Evolutionary conservation across 305 asterid genomes (phyloP).

Genomic region (Solanum hybrid): DNA sequence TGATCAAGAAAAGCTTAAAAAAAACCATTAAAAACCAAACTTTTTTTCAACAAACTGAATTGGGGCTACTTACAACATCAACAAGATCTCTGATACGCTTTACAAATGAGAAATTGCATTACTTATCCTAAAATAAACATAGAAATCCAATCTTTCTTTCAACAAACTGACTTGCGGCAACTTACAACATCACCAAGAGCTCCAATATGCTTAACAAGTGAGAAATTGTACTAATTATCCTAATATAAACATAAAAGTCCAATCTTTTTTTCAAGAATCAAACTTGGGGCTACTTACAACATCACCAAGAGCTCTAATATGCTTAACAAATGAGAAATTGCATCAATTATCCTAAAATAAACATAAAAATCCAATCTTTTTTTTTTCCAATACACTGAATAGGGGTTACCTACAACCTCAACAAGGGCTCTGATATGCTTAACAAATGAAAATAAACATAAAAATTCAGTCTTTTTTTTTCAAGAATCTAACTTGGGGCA

Average conservation of each 20-base stretch:
- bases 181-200: conserved; percentile 71
- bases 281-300: conserved; percentile 25
- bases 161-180: not conserved
- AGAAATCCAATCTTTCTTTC: not conserved
- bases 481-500: conserved; percentile 1
- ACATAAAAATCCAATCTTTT: not conserved
- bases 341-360: conserved; percentile 20
- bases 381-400: not conserved
- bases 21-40: not conserved
- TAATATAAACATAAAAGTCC: not conserved
- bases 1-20: not conserved
- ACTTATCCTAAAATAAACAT: conserved; percentile 31
- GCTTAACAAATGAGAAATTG: conserved; percentile 34
- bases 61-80: conserved; percentile 33
- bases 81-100: conserved; percentile 67
- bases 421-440: conserved; percentile 71
- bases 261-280: not conserved
- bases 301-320: conserved; percentile 72
- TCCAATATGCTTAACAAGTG: conserved; percentile 63
- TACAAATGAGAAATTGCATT: conserved; percentile 67
- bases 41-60: not conserved
- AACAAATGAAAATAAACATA: conserved; percentile 28
- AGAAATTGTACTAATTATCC: not conserved
- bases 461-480: not conserved
- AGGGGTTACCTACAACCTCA: conserved; percentile 44